These are phyloP conservation scores for Tetracladium setigerum DNA, from an alignment of 495 filamentous ascomycete species.

Conservation along the genomic window DNA sequence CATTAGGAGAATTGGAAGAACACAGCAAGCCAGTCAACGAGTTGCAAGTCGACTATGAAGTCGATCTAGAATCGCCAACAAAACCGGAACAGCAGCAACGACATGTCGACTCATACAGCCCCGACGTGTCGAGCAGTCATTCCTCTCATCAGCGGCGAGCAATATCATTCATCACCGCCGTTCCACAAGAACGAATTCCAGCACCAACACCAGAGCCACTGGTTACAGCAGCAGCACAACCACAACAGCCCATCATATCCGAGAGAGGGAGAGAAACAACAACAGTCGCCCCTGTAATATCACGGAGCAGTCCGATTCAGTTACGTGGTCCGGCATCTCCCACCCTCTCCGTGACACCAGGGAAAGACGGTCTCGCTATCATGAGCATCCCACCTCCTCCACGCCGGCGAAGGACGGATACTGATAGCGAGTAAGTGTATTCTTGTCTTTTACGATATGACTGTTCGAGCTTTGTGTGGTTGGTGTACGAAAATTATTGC, in stretches of 20 bases:
- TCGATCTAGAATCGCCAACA: neutral
- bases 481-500: too few relatives aligned
- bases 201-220: too few relatives aligned
- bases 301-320: conserved; percentile 3
- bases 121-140: conserved; percentile 5
- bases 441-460: too few relatives aligned
- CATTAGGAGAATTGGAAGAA: conserved; percentile 13
- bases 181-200: neutral
- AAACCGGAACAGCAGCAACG: conserved; percentile 2
- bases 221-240: neutral
- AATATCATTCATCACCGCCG: conserved; percentile 15
- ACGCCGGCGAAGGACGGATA: conserved; percentile 4
- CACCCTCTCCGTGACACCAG: neutral
- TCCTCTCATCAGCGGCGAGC: conserved; percentile 15
- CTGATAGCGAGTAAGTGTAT: neutral
- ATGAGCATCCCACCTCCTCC: conserved; percentile 19
- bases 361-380: conserved; percentile 10
- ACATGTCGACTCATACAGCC: conserved; percentile 16
- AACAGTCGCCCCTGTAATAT: neutral
- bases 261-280: neutral
- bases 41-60: neutral
- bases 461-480: too few relatives aligned
- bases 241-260: neutral
- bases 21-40: neutral
- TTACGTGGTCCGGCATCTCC: conserved; percentile 8